Evolutionary conservation across 129 eudicot genomes (phyloP).

Genomic region (sunflower (Helianthus annuus)): HanXRQr2.0-SUNRISE NC_035447.2:7833669-7834168

Average conservation of each 20-base stretch:
- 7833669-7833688: conserved; percentile 53
- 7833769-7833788: conserved; percentile 52
- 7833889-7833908: conserved; percentile 46
- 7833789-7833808: conserved; percentile 57
- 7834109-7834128: conserved; percentile 52
- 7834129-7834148: conserved; percentile 60
- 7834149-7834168: conserved; percentile 72
- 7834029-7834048: conserved; percentile 82
- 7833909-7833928: conserved; percentile 57
- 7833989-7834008: conserved; percentile 52
- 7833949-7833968: conserved; percentile 56
- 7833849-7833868: conserved; percentile 88
- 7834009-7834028: conserved; percentile 60
- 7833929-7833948: conserved; percentile 88
- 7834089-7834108: conserved; percentile 64
- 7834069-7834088: conserved; percentile 42
- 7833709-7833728: conserved; percentile 58
- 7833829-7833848: conserved; percentile 78
- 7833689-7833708: conserved; percentile 55
- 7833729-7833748: conserved; percentile 77
- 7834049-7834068: conserved; percentile 62
- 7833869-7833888: conserved; percentile 73
- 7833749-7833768: conserved; percentile 60
- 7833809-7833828: conserved; percentile 56
- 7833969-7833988: conserved; percentile 38